These are phyloP conservation scores for Rhodamnia argentea DNA, from an alignment of 345 rosid genomes.

Conservation along the genomic window DNA sequence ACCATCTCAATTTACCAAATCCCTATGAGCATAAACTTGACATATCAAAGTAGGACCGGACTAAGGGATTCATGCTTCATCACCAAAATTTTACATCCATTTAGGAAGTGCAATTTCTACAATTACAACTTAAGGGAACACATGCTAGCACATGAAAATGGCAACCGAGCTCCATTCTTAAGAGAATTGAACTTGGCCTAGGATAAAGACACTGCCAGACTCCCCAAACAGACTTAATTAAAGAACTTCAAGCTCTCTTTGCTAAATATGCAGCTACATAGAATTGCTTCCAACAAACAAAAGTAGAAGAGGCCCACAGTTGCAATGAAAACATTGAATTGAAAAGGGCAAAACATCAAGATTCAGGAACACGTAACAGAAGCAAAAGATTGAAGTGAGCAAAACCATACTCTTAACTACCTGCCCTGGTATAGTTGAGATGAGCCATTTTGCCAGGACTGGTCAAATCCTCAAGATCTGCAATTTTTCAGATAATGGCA, in stretches of 20 bases:
- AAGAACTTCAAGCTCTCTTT: neutral
- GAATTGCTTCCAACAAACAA: neutral
- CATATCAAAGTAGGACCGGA: neutral
- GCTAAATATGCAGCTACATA: neutral
- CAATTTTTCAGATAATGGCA: neutral
- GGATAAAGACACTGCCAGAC: neutral
- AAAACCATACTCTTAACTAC: constrained; percentile 18
- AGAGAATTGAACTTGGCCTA: neutral
- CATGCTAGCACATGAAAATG: neutral
- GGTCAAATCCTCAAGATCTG: constrained; percentile 68
- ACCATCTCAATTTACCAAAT: neutral
- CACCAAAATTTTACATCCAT: neutral
- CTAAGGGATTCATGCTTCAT: neutral
- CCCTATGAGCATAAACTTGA: neutral
- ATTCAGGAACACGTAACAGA: neutral
- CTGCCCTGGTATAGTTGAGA: constrained; percentile 72
- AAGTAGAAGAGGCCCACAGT: neutral
- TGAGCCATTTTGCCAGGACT: constrained; percentile 37
- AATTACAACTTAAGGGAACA: neutral
- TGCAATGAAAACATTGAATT: neutral
- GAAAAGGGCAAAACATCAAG: neutral
- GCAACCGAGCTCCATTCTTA: neutral
- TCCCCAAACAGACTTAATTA: neutral
- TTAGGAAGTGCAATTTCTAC: neutral
- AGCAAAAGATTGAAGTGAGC: neutral